Evolutionary conservation across 1,139 yeast genomes (phyloP).

Genomic region (Martiniozyma asiatica): DNA sequence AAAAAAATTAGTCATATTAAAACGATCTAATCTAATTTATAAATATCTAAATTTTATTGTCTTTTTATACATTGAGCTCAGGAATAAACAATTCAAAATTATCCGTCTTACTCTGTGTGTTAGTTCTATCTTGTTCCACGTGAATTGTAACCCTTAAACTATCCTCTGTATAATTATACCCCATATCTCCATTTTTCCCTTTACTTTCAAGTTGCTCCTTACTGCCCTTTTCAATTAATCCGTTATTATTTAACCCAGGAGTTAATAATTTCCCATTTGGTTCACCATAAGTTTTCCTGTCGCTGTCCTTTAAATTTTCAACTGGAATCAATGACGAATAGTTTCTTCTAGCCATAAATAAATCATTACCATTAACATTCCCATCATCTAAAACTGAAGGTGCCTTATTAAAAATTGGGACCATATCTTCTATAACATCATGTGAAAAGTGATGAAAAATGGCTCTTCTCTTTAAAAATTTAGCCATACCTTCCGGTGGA

Average conservation of each 20-base stretch:
- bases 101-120: slow-evolving; percentile 41
- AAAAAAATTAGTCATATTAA: not conserved
- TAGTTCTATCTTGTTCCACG: slow-evolving; percentile 52
- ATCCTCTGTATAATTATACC: slow-evolving; percentile 44
- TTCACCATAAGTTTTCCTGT: slow-evolving; percentile 7
- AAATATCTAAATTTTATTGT: no score
- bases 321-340: slow-evolving; percentile 47
- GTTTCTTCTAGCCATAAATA: slow-evolving; percentile 69
- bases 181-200: slow-evolving; percentile 19
- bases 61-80: no score
- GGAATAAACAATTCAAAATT: slow-evolving; percentile 68
- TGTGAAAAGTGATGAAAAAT: slow-evolving; percentile 57
- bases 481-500: slow-evolving; percentile 81
- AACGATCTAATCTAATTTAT: slow-evolving; percentile 14
- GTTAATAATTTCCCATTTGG: no score
- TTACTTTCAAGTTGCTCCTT: no score
- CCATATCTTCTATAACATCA: slow-evolving; percentile 54
- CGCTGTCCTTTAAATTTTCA: slow-evolving; percentile 20
- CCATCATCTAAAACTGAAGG: no score
- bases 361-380: slow-evolving; percentile 34
- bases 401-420: slow-evolving; percentile 55
- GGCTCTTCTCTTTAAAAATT: slow-evolving; percentile 48
- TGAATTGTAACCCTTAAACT: slow-evolving; percentile 60
- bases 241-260: no score
- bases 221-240: no score